Evolutionary conservation across 1,139 yeast species (phyloP), one percentile per base, ranked within the genome.

Genomic region (Taphrina confusa): DNA sequence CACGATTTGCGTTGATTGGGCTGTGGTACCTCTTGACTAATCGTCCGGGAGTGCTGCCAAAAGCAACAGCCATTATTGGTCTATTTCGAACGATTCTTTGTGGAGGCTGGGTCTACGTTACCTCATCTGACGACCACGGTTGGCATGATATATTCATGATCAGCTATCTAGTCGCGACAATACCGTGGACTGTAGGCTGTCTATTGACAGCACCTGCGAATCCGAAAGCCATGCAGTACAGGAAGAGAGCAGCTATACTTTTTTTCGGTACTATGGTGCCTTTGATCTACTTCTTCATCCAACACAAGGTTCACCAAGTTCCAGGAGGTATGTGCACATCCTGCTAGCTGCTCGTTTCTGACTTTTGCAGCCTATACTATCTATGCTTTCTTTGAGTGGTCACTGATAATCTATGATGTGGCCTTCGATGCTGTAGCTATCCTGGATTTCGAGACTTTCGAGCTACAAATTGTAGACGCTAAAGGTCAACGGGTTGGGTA

Each of bases 91-190:
- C 98, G 0, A 80, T 92, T 61, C 85, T 96, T 0, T 92, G 98
- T 69, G 98, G 98, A 67, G 97, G 97, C 11, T 92, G 97, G 97
- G 96, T 94, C 14, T 92, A 92, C 70, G 86, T 92, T 66, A 92
- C 98, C 1, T 87, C 96, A 8, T 89, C 97, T 0, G 98, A 92
- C 71, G 96, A 92, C 71, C 98, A 91, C 69, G 96, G 91, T 73
- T 85, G 86, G 77, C 98, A 92, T 71, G 97, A 92, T 69, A 83
- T 92, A 57, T 91, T 91, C 72, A 92, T 92, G 98, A 89, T 92
- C 66, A 72, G 85, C 36, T 92, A 92, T 74, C 85, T 92, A 64
- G 80, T 90, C 0, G 78, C 92, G 67, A 91, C 97, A 1, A 77
- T 91, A 46, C 98, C 98, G 2, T 92, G 97, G 97, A 86, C 89